A percentile compares a stretch with the other conserved stretches of the same genome.
Conservation (phyloP, 2,329 filamentous ascomycete genomes). For the Ceratocystiopsis minuta region DNA sequence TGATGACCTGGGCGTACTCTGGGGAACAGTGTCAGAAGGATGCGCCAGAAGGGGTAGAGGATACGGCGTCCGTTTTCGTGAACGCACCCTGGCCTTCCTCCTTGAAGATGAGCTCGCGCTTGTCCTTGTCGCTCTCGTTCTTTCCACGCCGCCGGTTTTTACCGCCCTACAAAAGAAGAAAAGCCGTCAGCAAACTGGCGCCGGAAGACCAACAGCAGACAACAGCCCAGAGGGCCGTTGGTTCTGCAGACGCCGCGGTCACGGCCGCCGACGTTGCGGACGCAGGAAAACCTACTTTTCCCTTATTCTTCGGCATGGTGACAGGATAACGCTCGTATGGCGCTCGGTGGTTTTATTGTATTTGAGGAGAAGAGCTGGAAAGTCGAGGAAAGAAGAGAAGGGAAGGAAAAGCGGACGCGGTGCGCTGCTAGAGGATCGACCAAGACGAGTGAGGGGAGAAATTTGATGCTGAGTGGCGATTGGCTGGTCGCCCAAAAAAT, state of each 20-base stretch:
- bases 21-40: slow-evolving; percentile 1
- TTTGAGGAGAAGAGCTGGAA: too few species aligned
- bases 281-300: slow-evolving; percentile 47
- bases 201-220: background rate
- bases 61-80: background rate
- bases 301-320: slow-evolving; percentile 97
- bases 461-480: slow-evolving; percentile 1
- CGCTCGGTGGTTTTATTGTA: background rate
- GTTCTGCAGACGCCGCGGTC: background rate
- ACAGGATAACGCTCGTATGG: background rate
- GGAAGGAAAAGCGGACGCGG: background rate
- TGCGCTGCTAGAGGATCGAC: background rate
- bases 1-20: slow-evolving; percentile 52
- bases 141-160: slow-evolving; percentile 98
- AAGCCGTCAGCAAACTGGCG: background rate
- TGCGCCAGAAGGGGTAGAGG: background rate
- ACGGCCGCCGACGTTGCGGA: background rate
- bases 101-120: slow-evolving; percentile 97
- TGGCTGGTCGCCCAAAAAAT: slow-evolving; percentile 1
- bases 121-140: slow-evolving; percentile 98
- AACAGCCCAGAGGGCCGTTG: too few species aligned
- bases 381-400: too few species aligned
- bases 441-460: too few species aligned
- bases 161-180: slow-evolving; percentile 37
- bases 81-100: slow-evolving; percentile 65